Percentiles rank a stretch among this genome's conserved stretches.
Conservation (phyloP, 441 rosid species). For the Euphorbia corollata region DNA sequence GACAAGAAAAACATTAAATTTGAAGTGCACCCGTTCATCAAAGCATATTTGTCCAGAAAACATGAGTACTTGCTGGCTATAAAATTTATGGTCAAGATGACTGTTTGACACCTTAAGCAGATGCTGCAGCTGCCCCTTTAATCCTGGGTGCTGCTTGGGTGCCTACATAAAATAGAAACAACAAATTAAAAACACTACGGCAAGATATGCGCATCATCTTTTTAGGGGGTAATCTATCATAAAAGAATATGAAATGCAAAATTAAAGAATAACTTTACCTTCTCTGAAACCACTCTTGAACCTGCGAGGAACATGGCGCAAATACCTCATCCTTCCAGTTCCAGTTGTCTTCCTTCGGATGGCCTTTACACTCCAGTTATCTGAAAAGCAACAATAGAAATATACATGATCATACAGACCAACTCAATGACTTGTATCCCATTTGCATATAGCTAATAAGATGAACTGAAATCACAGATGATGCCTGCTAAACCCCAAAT, state of each 20-base stretch:
- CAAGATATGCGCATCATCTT: background rate
- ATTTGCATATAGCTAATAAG: background rate
- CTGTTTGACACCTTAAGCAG: slow-evolving; percentile 32
- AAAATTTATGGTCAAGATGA: too few relatives aligned
- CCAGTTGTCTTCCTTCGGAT: slow-evolving; percentile 85
- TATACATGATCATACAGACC: background rate
- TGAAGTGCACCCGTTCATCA: too few relatives aligned
- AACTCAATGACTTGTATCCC: background rate
- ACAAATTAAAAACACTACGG: background rate
- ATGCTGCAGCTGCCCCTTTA: slow-evolving; percentile 49
- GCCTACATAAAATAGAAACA: slow-evolving; percentile 29
- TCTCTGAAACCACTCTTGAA: slow-evolving; percentile 45
- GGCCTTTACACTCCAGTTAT: slow-evolving; percentile 88
- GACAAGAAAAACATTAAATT: too few relatives aligned
- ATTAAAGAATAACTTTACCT: slow-evolving; percentile 30
- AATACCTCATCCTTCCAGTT: slow-evolving; percentile 90
- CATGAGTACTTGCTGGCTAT: background rate
- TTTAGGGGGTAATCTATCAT: background rate
- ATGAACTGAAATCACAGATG: too few relatives aligned
- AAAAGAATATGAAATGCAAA: too few relatives aligned
- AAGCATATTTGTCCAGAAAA: too few relatives aligned
- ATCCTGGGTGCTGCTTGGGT: slow-evolving; percentile 71
- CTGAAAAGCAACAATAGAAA: slow-evolving; percentile 22
- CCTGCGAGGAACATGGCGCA: slow-evolving; percentile 72
- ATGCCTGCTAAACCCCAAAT: too few relatives aligned